These are phyloP conservation scores for Telopea speciosissima DNA, from an alignment of 177 flowering plant species.

Conservation along the genomic window DNA sequence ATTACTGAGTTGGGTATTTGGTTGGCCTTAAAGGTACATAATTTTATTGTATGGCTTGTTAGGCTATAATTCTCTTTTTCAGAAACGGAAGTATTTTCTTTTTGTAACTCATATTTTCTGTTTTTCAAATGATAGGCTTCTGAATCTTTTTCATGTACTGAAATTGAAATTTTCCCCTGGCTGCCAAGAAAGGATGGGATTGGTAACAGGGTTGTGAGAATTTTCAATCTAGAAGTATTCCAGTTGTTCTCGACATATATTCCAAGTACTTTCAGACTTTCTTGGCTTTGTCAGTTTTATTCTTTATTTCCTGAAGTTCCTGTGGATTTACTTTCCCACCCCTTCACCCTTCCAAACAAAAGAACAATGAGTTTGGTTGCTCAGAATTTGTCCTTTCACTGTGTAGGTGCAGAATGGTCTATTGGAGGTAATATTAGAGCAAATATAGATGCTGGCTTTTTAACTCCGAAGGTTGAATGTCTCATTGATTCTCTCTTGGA, in stretches of 20 bases:
- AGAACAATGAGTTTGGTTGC: too few species aligned
- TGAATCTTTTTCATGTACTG: slow-evolving; percentile 26
- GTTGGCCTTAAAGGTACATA: slow-evolving; percentile 61
- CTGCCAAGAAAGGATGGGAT: slow-evolving; percentile 22
- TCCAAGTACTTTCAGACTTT: slow-evolving; percentile 33
- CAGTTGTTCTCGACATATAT: slow-evolving; percentile 24
- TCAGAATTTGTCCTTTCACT: neutral
- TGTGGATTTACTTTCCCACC: neutral
- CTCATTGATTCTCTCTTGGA: slow-evolving; percentile 63
- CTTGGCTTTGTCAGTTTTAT: neutral
- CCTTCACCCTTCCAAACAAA: neutral
- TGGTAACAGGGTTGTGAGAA: slow-evolving; percentile 31
- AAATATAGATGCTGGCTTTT: slow-evolving; percentile 35
- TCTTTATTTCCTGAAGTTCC: neutral
- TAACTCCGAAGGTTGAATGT: slow-evolving; percentile 55
- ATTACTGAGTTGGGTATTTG: slow-evolving; percentile 71
- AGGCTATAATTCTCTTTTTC: neutral
- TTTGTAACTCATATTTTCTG: neutral
- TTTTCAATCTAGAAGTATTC: slow-evolving; percentile 37
- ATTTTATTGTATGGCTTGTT: neutral
- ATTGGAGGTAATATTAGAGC: slow-evolving; percentile 31
- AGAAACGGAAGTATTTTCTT: slow-evolving; percentile 6
- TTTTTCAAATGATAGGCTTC: slow-evolving; percentile 51
- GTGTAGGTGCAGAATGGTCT: slow-evolving; percentile 31
- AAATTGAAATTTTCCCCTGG: slow-evolving; percentile 36